phyloP scores from a whole-genome alignment of 176 grass and related monocot species.

The Chloris gayana region DNA sequence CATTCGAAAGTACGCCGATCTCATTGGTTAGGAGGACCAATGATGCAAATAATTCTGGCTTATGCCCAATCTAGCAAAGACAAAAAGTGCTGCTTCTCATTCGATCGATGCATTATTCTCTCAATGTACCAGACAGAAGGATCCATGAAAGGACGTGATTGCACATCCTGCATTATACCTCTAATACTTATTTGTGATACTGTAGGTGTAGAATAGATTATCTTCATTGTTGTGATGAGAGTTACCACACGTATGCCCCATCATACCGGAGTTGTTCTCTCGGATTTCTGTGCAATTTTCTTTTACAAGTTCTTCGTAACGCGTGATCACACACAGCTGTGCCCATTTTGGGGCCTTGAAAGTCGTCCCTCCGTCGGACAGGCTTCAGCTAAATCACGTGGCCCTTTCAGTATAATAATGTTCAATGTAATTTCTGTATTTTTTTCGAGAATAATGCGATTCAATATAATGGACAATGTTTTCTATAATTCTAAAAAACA shows the following conservation, averaged over 20 bases:
- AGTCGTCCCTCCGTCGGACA: neutral
- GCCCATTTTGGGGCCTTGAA: neutral
- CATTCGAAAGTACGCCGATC: neutral
- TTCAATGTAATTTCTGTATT: too few relatives aligned
- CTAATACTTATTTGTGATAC: neutral
- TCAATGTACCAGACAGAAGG: neutral
- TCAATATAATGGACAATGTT: neutral
- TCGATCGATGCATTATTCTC: constrained; percentile 16
- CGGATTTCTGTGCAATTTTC: neutral
- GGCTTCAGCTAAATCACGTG: neutral
- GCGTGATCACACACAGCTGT: neutral
- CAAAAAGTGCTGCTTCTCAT: neutral
- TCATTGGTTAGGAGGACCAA: neutral
- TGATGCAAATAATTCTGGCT: neutral
- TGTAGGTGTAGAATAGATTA: constrained; percentile 30
- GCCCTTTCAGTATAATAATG: neutral
- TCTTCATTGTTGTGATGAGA: constrained; percentile 37
- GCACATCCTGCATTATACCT: neutral
- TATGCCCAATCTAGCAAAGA: neutral
- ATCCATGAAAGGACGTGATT: constrained; percentile 17
- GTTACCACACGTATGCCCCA: constrained; percentile 39
- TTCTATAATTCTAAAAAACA: neutral
- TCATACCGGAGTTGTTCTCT: neutral
- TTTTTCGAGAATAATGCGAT: too few relatives aligned
- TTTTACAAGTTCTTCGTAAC: neutral